Evolutionary conservation across 2,329 filamentous ascomycete genomes (phyloP).

Genomic region (Pseudogymnoascus destructans): DNA sequence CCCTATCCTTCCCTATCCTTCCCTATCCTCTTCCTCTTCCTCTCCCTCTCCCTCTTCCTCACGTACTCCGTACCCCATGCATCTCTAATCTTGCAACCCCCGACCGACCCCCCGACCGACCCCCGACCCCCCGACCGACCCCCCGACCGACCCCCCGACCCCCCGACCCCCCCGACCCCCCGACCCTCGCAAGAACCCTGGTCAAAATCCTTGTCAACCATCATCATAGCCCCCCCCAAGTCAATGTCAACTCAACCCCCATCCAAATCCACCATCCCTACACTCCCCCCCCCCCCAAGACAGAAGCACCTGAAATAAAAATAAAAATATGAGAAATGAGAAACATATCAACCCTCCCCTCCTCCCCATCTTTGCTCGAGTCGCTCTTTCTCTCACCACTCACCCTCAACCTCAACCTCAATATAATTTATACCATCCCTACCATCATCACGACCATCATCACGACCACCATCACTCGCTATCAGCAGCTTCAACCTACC

Average conservation of each 20-base stretch:
- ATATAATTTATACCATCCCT: background rate
- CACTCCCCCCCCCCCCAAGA: background rate
- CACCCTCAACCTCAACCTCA: background rate
- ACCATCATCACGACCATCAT: background rate
- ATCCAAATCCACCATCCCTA: no score
- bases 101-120: background rate
- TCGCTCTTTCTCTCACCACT: background rate
- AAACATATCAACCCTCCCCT: background rate
- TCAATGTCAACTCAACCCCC: no score
- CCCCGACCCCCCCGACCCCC: background rate
- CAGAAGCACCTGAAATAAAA: background rate
- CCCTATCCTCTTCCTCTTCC: background rate
- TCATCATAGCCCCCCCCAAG: background rate
- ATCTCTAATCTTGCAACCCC: background rate
- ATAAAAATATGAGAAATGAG: constrained; percentile 4
- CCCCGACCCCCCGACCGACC: background rate
- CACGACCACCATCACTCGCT: background rate
- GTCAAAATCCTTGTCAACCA: background rate
- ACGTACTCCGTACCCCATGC: no score
- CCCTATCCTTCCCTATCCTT: background rate
- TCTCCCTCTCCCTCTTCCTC: no score
- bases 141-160: background rate
- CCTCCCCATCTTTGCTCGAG: background rate
- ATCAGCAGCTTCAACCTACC: background rate
- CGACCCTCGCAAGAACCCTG: background rate